Conservation (phyloP, 345 rosid species). For the Firmiana major region DNA sequence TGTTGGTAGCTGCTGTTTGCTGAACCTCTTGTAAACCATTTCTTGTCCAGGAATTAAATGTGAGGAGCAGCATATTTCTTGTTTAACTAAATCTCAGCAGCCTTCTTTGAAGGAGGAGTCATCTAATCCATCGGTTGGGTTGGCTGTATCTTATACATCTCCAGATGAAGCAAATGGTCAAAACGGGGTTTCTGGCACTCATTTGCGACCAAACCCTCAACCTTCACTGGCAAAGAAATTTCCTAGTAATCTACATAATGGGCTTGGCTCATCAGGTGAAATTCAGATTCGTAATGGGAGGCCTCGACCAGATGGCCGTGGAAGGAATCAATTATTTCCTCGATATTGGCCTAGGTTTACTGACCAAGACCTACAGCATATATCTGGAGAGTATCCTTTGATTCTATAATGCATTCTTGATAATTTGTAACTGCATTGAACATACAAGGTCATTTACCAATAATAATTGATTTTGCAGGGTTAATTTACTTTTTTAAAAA, state of each 20-base stretch:
- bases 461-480: not conserved
- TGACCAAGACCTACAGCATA: constrained; percentile 62
- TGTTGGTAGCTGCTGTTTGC: not conserved
- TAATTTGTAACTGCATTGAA: constrained; percentile 12
- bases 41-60: constrained; percentile 44
- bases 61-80: constrained; percentile 42
- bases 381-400: constrained; percentile 88
- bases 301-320: constrained; percentile 63
- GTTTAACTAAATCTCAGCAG: constrained; percentile 44
- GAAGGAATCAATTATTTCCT: constrained; percentile 65
- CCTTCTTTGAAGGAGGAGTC: constrained; percentile 50
- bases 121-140: constrained; percentile 44
- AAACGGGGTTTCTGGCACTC: constrained; percentile 41
- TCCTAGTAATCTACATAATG: constrained; percentile 46
- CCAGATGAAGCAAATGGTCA: constrained; percentile 58
- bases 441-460: not conserved
- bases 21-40: constrained; percentile 13
- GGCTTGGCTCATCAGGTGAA: constrained; percentile 45
- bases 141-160: constrained; percentile 39
- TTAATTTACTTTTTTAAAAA: not conserved
- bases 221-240: constrained; percentile 39
- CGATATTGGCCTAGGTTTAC: constrained; percentile 85
- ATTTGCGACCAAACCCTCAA: constrained; percentile 39
- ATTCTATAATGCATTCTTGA: constrained; percentile 12
- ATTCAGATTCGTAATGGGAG: constrained; percentile 47